phyloP scores from a whole-genome alignment of 495 filamentous ascomycete genomes.

The Talaromyces nanjingensis region DNA sequence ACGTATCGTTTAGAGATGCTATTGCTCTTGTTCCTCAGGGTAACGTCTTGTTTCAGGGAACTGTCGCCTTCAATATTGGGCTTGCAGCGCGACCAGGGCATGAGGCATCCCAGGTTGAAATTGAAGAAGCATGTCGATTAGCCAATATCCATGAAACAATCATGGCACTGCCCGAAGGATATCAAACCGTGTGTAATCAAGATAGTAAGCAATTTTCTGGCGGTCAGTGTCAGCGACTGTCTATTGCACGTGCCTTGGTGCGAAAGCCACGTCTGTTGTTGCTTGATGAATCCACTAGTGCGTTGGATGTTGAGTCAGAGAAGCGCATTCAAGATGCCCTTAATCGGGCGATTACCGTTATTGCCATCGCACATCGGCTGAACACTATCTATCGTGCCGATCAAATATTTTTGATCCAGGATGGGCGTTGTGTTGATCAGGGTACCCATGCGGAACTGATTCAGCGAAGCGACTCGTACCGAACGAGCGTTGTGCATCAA shows the following conservation, averaged over 20 bases:
- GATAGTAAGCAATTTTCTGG: conserved; percentile 61
- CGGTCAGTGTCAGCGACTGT: conserved; percentile 70
- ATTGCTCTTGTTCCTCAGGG: too few relatives aligned
- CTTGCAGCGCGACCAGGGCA: conserved; percentile 40
- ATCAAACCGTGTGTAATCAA: conserved; percentile 57
- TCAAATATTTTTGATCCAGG: conserved; percentile 68
- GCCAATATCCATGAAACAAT: conserved; percentile 54
- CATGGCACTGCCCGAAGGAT: conserved; percentile 48
- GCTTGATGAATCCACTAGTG: conserved; percentile 72
- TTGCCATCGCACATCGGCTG: conserved; percentile 74
- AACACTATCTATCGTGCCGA: conserved; percentile 71
- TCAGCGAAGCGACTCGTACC: conserved; percentile 48
- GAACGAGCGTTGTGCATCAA: conserved; percentile 43
- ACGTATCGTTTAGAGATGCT: conserved; percentile 29
- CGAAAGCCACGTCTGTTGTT: conserved; percentile 63
- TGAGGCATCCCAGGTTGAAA: conserved; percentile 39
- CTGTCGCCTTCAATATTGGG: conserved; percentile 26
- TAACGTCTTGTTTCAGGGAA: conserved; percentile 35
- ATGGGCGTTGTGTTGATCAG: conserved; percentile 55
- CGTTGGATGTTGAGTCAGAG: conserved; percentile 70
- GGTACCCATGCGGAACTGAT: conserved; percentile 69
- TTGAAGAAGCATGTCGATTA: conserved; percentile 48
- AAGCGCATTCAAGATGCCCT: conserved; percentile 63
- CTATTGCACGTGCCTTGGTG: conserved; percentile 70
- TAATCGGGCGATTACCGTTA: conserved; percentile 62